Base-by-base conservation (phyloP, 2,329 filamentous ascomycete genomes). In the Botryotinia convoluta region DNA sequence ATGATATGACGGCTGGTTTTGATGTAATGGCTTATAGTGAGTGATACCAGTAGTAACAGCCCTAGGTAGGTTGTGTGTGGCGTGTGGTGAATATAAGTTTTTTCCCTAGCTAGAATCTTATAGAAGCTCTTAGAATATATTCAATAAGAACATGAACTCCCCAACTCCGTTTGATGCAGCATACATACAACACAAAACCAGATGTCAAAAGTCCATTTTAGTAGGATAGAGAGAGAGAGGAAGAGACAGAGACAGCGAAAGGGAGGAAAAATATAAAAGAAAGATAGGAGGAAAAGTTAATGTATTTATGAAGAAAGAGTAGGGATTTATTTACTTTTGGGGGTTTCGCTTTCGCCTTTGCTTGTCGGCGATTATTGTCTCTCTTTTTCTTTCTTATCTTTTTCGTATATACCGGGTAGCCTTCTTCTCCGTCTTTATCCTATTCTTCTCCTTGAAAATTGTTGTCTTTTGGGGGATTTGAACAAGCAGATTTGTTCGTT, bases 121-220 rank as follows among this genome's bases (percentile, higher is more conserved):
- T 68, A 54, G 65, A 68, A 68, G 14, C 48, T 57, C 65, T 68
- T 68, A 68, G 64, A 68, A 68, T 54, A 39, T 54, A 54, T 67
- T 54, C 45, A 54, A 39, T 22, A 20, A 20, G 45, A 39, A 48
- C 61, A 29, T 44, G 39, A 62, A 39, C 61, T 44, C 16, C 61
- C 44, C 62, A 32, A 45, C 32, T 51, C 63, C 42, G 29, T 64
- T 61, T 61, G 35, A 39, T 61, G 35, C 35, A 26, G 59, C 14
- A 61, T 16, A 57, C 59, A 61, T 16, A 16, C 59, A 39, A 61
- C 59, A 63, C 60, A 63, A 63, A 8, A n/a, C 60, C n/a, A 42
- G 22, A n/a, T 22, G 22, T 61, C 59, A 26, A 26, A 18, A 57
- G n/a, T 61, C 59, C 59, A 37, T 61, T 9, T n/a, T 39, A 35